Evolutionary conservation across 1,284 basidiomycete genomes (phyloP).

Genomic region (Boletus mariae): DNA sequence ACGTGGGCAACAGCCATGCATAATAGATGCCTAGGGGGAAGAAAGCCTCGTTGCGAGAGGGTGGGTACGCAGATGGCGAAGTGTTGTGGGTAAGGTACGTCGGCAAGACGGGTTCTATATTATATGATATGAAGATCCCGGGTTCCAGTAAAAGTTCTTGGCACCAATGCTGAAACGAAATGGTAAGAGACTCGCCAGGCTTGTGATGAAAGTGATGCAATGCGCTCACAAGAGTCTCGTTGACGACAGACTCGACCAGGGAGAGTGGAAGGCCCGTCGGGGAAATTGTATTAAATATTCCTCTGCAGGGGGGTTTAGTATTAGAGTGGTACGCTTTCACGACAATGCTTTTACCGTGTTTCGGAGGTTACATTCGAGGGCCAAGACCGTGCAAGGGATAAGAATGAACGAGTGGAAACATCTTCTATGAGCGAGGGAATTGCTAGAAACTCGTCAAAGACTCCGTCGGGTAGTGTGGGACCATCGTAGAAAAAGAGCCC

Average conservation of each 20-base stretch:
- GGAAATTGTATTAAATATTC: constrained; percentile 13
- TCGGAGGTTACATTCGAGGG: constrained; percentile 5
- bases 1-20: constrained; percentile 35
- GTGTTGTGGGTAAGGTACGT: constrained; percentile 40
- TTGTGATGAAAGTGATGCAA: background rate
- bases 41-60: constrained; percentile 37
- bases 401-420: constrained; percentile 34
- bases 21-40: constrained; percentile 47
- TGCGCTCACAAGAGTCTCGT: constrained; percentile 11
- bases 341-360: constrained; percentile 6
- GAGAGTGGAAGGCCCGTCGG: constrained; percentile 1
- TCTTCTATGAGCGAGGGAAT: constrained; percentile 31
- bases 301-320: constrained; percentile 4
- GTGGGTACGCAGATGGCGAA: constrained; percentile 44
- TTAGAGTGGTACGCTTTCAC: background rate
- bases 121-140: constrained; percentile 36
- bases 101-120: constrained; percentile 53
- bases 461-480: constrained; percentile 43
- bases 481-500: constrained; percentile 50
- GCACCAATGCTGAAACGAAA: constrained; percentile 4
- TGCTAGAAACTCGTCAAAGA: constrained; percentile 43
- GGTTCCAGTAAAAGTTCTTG: constrained; percentile 10
- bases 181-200: background rate
- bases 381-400: constrained; percentile 21
- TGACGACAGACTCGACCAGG: constrained; percentile 2